phyloP scores from a whole-genome alignment of 305 asterid species.

The Fraxinus floribunda region DNA sequence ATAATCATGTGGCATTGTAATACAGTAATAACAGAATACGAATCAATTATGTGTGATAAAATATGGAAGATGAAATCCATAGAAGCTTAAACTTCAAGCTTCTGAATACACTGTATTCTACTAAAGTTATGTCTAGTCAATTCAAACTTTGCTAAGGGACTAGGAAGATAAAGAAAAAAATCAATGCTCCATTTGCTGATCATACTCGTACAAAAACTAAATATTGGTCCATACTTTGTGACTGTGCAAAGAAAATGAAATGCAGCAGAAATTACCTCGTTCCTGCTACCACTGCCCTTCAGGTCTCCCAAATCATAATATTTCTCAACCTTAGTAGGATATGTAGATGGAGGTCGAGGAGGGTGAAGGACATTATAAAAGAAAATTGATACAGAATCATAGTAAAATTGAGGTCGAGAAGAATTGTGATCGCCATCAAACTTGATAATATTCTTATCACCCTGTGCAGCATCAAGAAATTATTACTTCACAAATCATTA shows the following conservation, averaged over 20 bases:
- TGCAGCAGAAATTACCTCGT: constrained; percentile 63
- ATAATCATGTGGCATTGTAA: not conserved
- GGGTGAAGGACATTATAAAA: constrained; percentile 92
- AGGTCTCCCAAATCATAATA: constrained; percentile 79
- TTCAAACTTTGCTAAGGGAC: not conserved
- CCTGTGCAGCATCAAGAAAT: constrained; percentile 49
- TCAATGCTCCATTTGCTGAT: not conserved
- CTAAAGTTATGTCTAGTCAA: not conserved
- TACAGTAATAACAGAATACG: not conserved
- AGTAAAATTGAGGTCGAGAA: constrained; percentile 87
- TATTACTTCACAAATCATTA: constrained; percentile 5
- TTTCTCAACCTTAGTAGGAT: constrained; percentile 58
- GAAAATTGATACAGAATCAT: constrained; percentile 91
- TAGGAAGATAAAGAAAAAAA: not conserved
- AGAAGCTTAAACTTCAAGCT: not conserved
- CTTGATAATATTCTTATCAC: constrained; percentile 90
- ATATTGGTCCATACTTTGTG: not conserved
- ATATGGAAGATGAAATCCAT: not conserved
- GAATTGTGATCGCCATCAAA: constrained; percentile 99
- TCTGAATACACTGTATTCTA: not conserved
- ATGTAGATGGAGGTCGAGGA: constrained; percentile 65
- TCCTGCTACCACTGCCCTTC: constrained; percentile 60
- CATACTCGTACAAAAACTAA: not conserved
- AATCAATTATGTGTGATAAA: not conserved
- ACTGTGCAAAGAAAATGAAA: not conserved